These are phyloP conservation scores for Cerioporus squamosus DNA, from an alignment of 1,284 basidiomycete species.

Conservation along the genomic window DNA sequence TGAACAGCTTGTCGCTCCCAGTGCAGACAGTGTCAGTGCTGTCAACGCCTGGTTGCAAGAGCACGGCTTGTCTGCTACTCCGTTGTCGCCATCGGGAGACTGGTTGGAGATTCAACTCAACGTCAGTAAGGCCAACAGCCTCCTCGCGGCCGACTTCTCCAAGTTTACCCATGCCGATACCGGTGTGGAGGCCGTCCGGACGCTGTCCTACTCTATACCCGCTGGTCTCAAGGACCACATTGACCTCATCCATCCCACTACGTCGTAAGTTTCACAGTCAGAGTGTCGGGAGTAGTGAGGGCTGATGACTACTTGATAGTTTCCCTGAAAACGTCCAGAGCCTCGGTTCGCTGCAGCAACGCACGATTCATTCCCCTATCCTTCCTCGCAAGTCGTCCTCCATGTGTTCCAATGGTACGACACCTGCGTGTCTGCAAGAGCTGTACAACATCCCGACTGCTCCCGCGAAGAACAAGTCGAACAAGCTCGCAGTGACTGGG, in stretches of 20 bases:
- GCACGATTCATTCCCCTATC: constrained; percentile 13
- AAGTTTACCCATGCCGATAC: constrained; percentile 40
- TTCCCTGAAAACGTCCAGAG: constrained; percentile 13
- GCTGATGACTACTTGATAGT: not conserved
- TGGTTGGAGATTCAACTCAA: constrained; percentile 43
- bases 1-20: constrained; percentile 42
- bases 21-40: constrained; percentile 37
- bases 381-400: constrained; percentile 2
- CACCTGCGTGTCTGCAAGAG: constrained; percentile 55
- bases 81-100: constrained; percentile 41
- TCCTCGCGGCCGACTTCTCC: constrained; percentile 44
- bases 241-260: constrained; percentile 45
- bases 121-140: constrained; percentile 40
- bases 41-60: constrained; percentile 43
- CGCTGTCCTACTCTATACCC: constrained; percentile 47
- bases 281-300: not conserved
- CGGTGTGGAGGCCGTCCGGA: constrained; percentile 37
- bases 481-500: constrained; percentile 58
- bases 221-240: constrained; percentile 39
- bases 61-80: constrained; percentile 38
- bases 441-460: constrained; percentile 56
- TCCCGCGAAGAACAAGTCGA: constrained; percentile 43
- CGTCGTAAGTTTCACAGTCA: constrained; percentile 24
- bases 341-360: constrained; percentile 2
- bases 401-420: constrained; percentile 47